phyloP scores from a whole-genome alignment of 2,329 filamentous ascomycete species.

The Cyphellophora attinorum region DNA sequence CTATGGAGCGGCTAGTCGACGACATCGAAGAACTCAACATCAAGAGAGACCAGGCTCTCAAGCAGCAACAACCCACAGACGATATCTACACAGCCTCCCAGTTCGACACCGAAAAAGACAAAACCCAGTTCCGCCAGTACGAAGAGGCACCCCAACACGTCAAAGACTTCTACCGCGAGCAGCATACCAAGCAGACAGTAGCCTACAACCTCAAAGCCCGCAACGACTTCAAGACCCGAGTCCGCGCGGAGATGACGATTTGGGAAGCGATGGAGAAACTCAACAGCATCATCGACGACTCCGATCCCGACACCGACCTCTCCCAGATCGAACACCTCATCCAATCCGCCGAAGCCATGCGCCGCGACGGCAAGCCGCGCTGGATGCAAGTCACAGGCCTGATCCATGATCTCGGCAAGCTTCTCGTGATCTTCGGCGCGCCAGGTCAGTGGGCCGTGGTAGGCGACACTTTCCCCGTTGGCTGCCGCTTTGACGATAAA shows the following conservation, averaged over 20 bases:
- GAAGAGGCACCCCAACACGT: slow-evolving; percentile 74
- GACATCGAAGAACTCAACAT: slow-evolving; percentile 52
- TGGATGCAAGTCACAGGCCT: slow-evolving; percentile 40
- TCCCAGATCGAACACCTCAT: slow-evolving; percentile 84
- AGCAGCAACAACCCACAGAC: slow-evolving; percentile 26
- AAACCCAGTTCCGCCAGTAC: slow-evolving; percentile 72
- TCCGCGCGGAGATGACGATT: slow-evolving; percentile 67
- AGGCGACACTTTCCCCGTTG: slow-evolving; percentile 46
- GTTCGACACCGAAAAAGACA: slow-evolving; percentile 69
- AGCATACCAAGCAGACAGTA: slow-evolving; percentile 49
- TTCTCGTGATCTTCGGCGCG: slow-evolving; percentile 53
- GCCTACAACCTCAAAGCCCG: slow-evolving; percentile 76
- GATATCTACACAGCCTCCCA: slow-evolving; percentile 41
- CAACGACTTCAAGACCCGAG: slow-evolving; percentile 57
- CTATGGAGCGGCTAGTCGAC: slow-evolving; percentile 50
- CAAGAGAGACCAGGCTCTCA: slow-evolving; percentile 45
- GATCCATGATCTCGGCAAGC: slow-evolving; percentile 38
- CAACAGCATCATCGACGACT: slow-evolving; percentile 83
- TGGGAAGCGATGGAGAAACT: slow-evolving; percentile 92
- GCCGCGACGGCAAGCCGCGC: slow-evolving; percentile 53
- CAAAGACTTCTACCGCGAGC: slow-evolving; percentile 73
- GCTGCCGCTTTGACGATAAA: slow-evolving; percentile 47
- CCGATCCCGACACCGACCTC: slow-evolving; percentile 78
- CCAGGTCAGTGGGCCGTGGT: slow-evolving; percentile 90
- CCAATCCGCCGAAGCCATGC: slow-evolving; percentile 81